A percentile compares a stretch with the other conserved stretches of the same genome.
phyloP scores from a whole-genome alignment of 2,329 filamentous ascomycete species.

The Xylaria sp. region DNA sequence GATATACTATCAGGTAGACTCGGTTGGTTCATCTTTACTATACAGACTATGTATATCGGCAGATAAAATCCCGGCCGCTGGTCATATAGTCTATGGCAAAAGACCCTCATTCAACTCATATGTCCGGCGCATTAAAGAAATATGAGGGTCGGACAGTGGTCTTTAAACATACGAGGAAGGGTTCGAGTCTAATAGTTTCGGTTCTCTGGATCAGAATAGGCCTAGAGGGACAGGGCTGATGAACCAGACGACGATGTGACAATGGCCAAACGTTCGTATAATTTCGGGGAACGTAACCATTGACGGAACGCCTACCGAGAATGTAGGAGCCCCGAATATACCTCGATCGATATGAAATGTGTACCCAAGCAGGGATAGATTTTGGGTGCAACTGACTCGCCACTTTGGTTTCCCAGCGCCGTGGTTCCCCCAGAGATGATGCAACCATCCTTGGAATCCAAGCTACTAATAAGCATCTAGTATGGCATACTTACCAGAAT shows the following conservation, averaged over 20 bases:
- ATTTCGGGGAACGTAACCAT: background rate
- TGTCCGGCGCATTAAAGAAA: background rate
- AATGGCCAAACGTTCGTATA: background rate
- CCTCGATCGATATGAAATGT: no score
- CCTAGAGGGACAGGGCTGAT: background rate
- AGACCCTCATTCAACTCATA: background rate
- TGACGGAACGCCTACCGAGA: no score
- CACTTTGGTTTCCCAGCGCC: background rate
- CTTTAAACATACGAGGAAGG: background rate
- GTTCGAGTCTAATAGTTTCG: background rate
- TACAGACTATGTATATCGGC: background rate
- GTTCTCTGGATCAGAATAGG: background rate
- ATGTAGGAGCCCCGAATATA: background rate
- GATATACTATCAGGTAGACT: background rate
- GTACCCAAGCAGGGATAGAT: background rate
- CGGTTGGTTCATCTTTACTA: constrained; percentile 6
- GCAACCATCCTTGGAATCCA: constrained; percentile 10
- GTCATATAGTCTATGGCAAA: background rate
- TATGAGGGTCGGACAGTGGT: background rate
- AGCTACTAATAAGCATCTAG: background rate
- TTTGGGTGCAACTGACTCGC: background rate
- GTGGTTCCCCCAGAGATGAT: background rate
- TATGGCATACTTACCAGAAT: background rate
- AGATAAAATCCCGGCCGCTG: background rate
- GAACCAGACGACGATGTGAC: background rate